Evolutionary conservation across 208 protist species (phyloP).

Genomic region (Crithidia bombi): DNA sequence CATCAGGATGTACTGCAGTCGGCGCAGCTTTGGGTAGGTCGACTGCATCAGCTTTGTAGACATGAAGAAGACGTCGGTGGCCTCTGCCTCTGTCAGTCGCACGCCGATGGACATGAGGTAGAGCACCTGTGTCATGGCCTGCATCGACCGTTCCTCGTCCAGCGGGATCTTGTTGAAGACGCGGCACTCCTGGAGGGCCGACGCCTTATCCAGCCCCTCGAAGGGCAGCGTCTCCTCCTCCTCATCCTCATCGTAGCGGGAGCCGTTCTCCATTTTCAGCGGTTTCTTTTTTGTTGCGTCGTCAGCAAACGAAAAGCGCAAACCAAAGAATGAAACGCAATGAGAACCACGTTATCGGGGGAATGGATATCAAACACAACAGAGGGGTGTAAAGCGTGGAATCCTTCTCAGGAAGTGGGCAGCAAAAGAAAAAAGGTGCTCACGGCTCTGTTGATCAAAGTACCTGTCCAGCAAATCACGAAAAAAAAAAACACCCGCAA

Average conservation of each 20-base stretch:
- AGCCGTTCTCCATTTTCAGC: constrained; percentile 29
- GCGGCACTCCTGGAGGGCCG: constrained; percentile 95
- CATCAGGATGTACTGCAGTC: constrained; percentile 98
- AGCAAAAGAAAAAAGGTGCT: too few relatives aligned
- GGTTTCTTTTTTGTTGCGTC: constrained; percentile 5
- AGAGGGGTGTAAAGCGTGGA: too few relatives aligned
- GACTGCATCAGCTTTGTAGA: constrained; percentile 99
- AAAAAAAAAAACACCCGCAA: too few relatives aligned
- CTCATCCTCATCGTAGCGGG: constrained; percentile 76
- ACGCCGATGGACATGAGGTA: constrained; percentile 96
- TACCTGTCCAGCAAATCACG: too few relatives aligned
- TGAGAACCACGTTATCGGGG: too few relatives aligned
- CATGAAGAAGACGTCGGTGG: constrained; percentile 98
- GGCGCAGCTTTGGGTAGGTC: constrained; percentile 93
- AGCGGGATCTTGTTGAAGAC: constrained; percentile 95
- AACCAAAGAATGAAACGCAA: neutral
- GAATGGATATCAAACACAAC: too few relatives aligned
- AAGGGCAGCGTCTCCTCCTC: constrained; percentile 91
- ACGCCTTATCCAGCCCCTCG: constrained; percentile 92
- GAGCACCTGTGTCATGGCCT: constrained; percentile 95
- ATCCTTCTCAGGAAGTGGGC: too few relatives aligned
- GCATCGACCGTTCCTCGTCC: constrained; percentile 84
- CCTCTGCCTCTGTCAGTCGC: constrained; percentile 92
- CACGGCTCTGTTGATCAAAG: too few relatives aligned
- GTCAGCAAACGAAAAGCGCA: constrained; percentile 10